These are phyloP conservation scores for Ilyonectria sp. DNA, from an alignment of 2,329 filamentous ascomycete genomes.

Conservation along the genomic window DNA sequence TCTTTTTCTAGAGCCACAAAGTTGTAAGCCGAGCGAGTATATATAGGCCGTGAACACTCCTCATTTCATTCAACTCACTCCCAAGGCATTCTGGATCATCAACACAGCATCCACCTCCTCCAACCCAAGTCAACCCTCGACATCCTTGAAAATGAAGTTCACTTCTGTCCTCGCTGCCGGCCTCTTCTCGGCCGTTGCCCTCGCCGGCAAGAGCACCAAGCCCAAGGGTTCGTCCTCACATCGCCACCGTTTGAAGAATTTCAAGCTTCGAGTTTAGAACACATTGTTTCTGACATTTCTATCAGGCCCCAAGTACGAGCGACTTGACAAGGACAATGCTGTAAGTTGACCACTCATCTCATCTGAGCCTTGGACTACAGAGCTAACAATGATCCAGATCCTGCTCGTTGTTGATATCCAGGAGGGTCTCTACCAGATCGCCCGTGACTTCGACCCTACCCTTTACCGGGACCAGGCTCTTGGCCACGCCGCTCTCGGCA, in stretches of 20 bases:
- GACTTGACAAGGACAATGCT: slow-evolving; percentile 48
- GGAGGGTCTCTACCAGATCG: slow-evolving; percentile 57
- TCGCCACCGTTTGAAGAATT: neutral
- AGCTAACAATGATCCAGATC: slow-evolving; percentile 38
- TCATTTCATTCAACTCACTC: slow-evolving; percentile 18
- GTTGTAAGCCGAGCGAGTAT: slow-evolving; percentile 15
- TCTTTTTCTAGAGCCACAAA: no score
- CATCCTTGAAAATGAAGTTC: slow-evolving; percentile 30
- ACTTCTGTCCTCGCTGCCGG: slow-evolving; percentile 22
- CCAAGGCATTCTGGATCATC: slow-evolving; percentile 24
- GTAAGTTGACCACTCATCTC: slow-evolving; percentile 16
- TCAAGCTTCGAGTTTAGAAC: neutral
- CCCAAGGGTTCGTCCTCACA: slow-evolving; percentile 20
- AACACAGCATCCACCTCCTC: slow-evolving; percentile 15
- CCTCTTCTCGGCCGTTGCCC: slow-evolving; percentile 20
- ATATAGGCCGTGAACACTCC: slow-evolving; percentile 16
- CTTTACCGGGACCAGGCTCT: slow-evolving; percentile 78
- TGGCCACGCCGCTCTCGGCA: slow-evolving; percentile 76
- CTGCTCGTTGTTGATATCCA: slow-evolving; percentile 57
- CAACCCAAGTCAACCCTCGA: slow-evolving; percentile 5
- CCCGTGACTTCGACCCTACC: slow-evolving; percentile 77
- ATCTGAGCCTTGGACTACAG: neutral
- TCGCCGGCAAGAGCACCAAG: slow-evolving; percentile 12
- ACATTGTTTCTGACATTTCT: slow-evolving; percentile 1
- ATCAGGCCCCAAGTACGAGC: slow-evolving; percentile 42